phyloP scores from a whole-genome alignment of 2,329 filamentous ascomycete genomes.

The Cytospora piceicola region DNA sequence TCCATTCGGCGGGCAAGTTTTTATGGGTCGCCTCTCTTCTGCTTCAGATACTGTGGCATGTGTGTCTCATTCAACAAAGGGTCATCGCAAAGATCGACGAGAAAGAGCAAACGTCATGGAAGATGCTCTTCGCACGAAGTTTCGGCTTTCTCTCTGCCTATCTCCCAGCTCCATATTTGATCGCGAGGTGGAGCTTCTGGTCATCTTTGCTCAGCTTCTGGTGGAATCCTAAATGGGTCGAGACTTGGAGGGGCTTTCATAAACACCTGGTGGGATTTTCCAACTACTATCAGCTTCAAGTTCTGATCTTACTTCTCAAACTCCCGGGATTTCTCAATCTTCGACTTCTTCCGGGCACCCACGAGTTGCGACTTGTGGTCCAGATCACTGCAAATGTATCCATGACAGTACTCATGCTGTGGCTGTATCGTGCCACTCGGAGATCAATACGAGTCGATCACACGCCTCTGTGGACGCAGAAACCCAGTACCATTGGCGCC shows the following conservation, averaged over 20 bases:
- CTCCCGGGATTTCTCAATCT: conserved; percentile 50
- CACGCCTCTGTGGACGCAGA: conserved; percentile 52
- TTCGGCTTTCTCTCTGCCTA: conserved; percentile 39
- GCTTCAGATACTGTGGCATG: conserved; percentile 57
- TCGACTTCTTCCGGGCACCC: conserved; percentile 45
- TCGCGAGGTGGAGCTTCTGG: conserved; percentile 53
- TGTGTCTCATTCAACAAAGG: conserved; percentile 40
- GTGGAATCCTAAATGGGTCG: conserved; percentile 71
- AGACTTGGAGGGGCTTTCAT: conserved; percentile 63
- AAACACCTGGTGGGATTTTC: conserved; percentile 63
- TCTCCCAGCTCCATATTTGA: conserved; percentile 46
- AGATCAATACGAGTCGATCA: conserved; percentile 60
- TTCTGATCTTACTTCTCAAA: conserved; percentile 60
- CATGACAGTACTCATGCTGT: conserved; percentile 55
- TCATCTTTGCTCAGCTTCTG: conserved; percentile 58
- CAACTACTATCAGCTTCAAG: conserved; percentile 69
- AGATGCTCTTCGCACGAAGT: conserved; percentile 18
- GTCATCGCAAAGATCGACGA: conserved; percentile 18
- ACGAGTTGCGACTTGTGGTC: conserved; percentile 44
- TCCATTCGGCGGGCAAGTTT: conserved; percentile 48
- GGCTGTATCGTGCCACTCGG: conserved; percentile 51
- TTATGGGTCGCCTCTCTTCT: conserved; percentile 54
- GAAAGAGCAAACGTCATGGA: conserved; percentile 33
- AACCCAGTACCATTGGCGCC: conserved; percentile 30
- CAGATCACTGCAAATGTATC: conserved; percentile 58